Base-by-base conservation (phyloP, 176 grass and related monocot species). In the Secale cereale region DNA sequence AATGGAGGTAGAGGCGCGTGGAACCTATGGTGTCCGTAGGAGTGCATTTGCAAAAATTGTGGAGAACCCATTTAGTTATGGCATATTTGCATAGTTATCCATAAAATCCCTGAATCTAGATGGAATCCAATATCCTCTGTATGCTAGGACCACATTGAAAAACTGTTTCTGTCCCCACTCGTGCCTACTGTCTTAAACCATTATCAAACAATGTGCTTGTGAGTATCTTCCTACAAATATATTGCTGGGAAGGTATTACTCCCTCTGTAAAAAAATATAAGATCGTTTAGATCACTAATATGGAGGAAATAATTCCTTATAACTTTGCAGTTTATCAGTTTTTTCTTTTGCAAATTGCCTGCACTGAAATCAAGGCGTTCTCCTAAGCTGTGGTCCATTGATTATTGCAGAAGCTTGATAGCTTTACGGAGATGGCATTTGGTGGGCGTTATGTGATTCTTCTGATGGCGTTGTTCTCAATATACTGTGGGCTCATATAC, bases 351-450 rank as follows among this genome's bases (percentile, higher is more conserved):
- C 20, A 84, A 56, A 32, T 33, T 26, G 43, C 70, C 59, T 80
- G 43, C 11, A n/a, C 2, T 65, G 13, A 20, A 27, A 45, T 50
- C 78, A 62, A 59, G 36, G 22, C 81, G 27, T 41, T 79, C 23
- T 25, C 27, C 36, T 79, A 76, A 70, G 27, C 22, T 69, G 8
- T 46, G n/a, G 30, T 31, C 65, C 37, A 15, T 75, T 80, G 73
- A 77, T 59, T 89, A 80, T 87, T 79, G 16, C 93, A 99, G 97
- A 99, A 99, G 81, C 97, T 99, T 19, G 86, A 83, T 32, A 99
- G 97, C 85, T 99, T 99, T 90, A 94, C 85, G 97, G 97, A 99
- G 79, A 92, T 99, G 91, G 97, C 97, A 82, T 99, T 99, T 89
- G 97, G 97, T 46, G 97, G 97, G 67, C 91, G 97, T 70, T 99